Percentiles rank a stretch among this genome's conserved stretches.
Conservation (phyloP, 2,329 filamentous ascomycete genomes). For the Fusarium virguliforme region DNA sequence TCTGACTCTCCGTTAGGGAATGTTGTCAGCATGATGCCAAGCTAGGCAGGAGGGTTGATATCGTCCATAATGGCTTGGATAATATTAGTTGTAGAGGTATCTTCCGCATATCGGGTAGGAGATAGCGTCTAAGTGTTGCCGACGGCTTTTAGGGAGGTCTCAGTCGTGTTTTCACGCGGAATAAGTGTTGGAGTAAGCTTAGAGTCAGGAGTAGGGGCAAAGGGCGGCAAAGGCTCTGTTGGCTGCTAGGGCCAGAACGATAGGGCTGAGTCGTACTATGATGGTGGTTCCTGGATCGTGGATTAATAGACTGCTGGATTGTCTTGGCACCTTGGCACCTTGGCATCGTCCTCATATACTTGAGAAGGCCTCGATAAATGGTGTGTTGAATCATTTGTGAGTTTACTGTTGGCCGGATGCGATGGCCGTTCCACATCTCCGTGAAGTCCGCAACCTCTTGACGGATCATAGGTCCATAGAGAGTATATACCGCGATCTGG, state of each 20-base stretch:
- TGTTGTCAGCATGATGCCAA: constrained; percentile 16
- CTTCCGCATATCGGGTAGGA: neutral
- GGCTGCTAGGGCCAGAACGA: neutral
- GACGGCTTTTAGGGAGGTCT: neutral
- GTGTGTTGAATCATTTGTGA: neutral
- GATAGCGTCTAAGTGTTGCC: neutral
- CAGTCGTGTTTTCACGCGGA: neutral
- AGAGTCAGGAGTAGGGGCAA: neutral
- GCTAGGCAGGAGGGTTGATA: neutral
- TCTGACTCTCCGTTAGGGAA: constrained; percentile 13
- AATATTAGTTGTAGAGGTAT: constrained; percentile 5
- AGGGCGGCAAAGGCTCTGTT: neutral
- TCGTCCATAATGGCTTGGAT: constrained; percentile 16
- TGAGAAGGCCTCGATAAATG: neutral
- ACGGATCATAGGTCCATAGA: too few relatives aligned
- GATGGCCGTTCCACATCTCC: too few relatives aligned
- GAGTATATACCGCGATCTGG: too few relatives aligned
- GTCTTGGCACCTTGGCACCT: constrained; percentile 6
- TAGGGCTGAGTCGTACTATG: neutral
- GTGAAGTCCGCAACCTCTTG: too few relatives aligned
- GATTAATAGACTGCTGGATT: neutral
- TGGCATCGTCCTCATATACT: constrained; percentile 2
- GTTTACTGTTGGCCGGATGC: too few relatives aligned
- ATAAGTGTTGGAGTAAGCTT: neutral
- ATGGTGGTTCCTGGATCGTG: neutral